These are phyloP conservation scores for Farysia itapuensis DNA, from an alignment of 1,284 basidiomycete genomes.

Conservation along the genomic window DNA sequence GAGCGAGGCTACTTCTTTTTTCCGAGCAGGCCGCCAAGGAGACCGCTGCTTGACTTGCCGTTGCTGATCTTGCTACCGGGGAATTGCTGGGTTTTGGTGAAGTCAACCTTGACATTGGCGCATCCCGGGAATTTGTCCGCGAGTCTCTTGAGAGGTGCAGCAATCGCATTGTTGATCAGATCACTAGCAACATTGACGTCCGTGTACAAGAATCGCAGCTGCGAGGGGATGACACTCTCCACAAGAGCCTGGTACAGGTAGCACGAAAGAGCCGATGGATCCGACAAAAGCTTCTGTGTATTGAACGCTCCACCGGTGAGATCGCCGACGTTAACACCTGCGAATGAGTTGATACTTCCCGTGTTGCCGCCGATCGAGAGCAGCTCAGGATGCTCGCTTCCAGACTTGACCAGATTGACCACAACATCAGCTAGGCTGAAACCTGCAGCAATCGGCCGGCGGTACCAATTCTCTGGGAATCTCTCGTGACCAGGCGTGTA, in stretches of 20 bases:
- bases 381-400: constrained; percentile 25
- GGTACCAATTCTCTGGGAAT: constrained; percentile 26
- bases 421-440: constrained; percentile 46
- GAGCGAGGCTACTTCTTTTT: too few species aligned
- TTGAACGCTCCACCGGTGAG: constrained; percentile 39
- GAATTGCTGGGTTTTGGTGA: too few species aligned
- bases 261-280: constrained; percentile 33
- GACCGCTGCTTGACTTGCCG: too few species aligned
- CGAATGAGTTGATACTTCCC: constrained; percentile 43
- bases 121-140: too few species aligned
- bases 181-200: constrained; percentile 19
- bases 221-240: constrained; percentile 30
- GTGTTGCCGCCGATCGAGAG: constrained; percentile 42
- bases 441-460: constrained; percentile 30
- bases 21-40: too few species aligned
- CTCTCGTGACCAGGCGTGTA: constrained; percentile 48
- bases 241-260: constrained; percentile 41
- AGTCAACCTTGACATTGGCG: too few species aligned
- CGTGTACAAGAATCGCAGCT: constrained; percentile 39
- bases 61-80: too few species aligned
- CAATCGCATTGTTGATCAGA: constrained; percentile 30
- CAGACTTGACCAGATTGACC: constrained; percentile 32
- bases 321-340: constrained; percentile 38
- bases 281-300: constrained; percentile 8
- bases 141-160: constrained; percentile 13